Evolutionary conservation across 2,329 filamentous ascomycete genomes (phyloP).

Genomic region (Apiospora malaysiana): DNA sequence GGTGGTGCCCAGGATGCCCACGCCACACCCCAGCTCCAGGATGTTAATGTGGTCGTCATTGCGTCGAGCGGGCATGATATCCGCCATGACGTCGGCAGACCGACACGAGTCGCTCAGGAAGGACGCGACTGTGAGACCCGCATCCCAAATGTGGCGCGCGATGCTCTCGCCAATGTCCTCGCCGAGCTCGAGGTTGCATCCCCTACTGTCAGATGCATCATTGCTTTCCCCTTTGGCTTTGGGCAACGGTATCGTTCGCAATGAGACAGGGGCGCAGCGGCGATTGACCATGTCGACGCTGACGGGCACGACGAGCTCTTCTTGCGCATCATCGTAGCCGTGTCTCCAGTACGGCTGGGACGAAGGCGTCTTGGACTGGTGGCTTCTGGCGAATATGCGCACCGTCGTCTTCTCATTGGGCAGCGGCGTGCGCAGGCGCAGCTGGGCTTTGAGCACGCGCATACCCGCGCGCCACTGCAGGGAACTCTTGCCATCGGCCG

Average conservation of each 20-base stretch:
- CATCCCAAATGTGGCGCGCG: conserved; percentile 65
- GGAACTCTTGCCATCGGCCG: conserved; percentile 10
- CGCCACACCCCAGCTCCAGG: conserved; percentile 62
- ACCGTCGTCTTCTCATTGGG: conserved; percentile 20
- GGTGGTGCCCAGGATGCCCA: conserved; percentile 61
- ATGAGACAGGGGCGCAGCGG: neutral
- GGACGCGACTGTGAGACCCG: conserved; percentile 54
- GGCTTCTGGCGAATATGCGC: conserved; percentile 6
- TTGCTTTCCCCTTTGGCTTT: conserved; percentile 32
- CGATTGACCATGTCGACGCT: conserved; percentile 21
- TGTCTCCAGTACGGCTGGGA: neutral
- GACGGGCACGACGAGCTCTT: conserved; percentile 27
- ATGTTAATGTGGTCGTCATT: conserved; percentile 44
- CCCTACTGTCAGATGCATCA: conserved; percentile 39
- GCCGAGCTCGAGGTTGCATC: conserved; percentile 48
- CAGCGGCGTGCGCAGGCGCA: conserved; percentile 27
- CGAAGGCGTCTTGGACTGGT: neutral
- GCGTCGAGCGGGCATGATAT: conserved; percentile 30
- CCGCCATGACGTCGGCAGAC: conserved; percentile 20
- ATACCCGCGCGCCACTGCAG: conserved; percentile 44
- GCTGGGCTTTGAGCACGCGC: conserved; percentile 46
- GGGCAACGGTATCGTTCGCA: conserved; percentile 21
- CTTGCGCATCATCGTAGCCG: neutral
- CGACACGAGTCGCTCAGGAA: conserved; percentile 39
- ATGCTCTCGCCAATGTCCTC: conserved; percentile 67